Percentiles rank a stretch among this genome's conserved stretches.
Evolutionary conservation across 305 asterid species (phyloP).

Genomic region (Galium porrigens): DNA sequence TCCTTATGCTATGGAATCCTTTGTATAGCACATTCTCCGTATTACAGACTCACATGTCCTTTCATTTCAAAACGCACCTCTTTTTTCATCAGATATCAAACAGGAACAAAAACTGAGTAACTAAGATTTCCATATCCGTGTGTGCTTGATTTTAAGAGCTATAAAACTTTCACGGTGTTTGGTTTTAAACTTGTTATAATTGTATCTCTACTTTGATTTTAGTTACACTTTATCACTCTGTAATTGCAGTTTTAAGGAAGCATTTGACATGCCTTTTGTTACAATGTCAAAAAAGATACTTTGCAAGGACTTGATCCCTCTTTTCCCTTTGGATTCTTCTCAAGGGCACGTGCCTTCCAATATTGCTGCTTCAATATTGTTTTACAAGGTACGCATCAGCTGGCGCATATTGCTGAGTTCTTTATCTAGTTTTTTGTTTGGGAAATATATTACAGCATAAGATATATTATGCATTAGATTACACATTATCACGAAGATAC

Average conservation of each 20-base stretch:
- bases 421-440: background rate
- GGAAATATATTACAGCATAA: background rate
- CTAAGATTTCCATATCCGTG: background rate
- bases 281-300: conserved; percentile 62
- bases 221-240: conserved; percentile 16
- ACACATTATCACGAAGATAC: background rate
- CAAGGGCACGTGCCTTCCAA: conserved; percentile 20
- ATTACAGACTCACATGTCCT: background rate
- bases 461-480: background rate
- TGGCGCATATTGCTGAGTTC: conserved; percentile 1
- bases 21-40: background rate
- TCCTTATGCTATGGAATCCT: background rate
- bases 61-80: background rate
- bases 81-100: background rate
- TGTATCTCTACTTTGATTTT: conserved; percentile 12
- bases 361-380: conserved; percentile 59
- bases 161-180: background rate
- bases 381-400: conserved; percentile 48
- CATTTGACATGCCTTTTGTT: conserved; percentile 71
- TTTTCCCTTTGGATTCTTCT: conserved; percentile 52
- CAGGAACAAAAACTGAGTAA: background rate
- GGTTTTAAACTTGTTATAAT: background rate
- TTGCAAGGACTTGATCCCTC: conserved; percentile 69
- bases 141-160: background rate
- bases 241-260: conserved; percentile 68